Evolutionary conservation across 2,329 filamentous ascomycete genomes (phyloP), one percentile per base, ranked within the genome.

Genomic region (Neonectria faginata): DNA sequence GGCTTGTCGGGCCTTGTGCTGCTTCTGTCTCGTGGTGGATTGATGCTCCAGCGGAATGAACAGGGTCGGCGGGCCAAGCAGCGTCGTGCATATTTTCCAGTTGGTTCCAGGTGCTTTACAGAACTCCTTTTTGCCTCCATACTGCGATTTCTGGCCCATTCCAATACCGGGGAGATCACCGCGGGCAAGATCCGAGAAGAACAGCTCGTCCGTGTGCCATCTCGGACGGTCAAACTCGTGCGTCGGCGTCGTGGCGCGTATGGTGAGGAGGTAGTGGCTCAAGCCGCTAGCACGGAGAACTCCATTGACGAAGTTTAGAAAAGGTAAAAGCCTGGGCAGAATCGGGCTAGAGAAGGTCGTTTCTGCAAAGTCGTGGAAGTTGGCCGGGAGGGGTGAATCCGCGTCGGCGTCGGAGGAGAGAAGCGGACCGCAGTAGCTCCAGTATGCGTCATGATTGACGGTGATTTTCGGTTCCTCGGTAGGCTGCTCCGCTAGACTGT

Each of bases 131-230:
- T 20, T 44, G 5, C 16, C 6, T 8, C 12, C 36, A 5, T 62
- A 47, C 5, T 60, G 20, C 0, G 62, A 66, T 16, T 63, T 67
- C 0, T 70, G 33, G 1, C 67, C 66, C 12, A 70, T 10, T 0
- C 66, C 11, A 0, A 62, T 67, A 0, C 69, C 68, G 6, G 63
- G 67, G 1, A 72, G 61, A 25, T 61, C 60, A 11, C 70, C 68
- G 4, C 62, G 65, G 7, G 55, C 60, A 22, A 62, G 5, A 2
- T 70, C 53, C 52, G 63, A 63, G 64, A 80, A 85, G 71, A 85
- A 85, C 16, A 82, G 72, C 60, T 85, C 82, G 65, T 85, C 83
- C 0, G 81, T 81, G 63, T 85, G 83, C 83, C 83, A 85, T 51
- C 83, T 74, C 1, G 81, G 79, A 10, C 67, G 73, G 65, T 85